A percentile compares a stretch with the other conserved stretches of the same genome.
Evolutionary conservation across 345 rosid species (phyloP).

Genomic region (Carallia pectinifolia): DNA sequence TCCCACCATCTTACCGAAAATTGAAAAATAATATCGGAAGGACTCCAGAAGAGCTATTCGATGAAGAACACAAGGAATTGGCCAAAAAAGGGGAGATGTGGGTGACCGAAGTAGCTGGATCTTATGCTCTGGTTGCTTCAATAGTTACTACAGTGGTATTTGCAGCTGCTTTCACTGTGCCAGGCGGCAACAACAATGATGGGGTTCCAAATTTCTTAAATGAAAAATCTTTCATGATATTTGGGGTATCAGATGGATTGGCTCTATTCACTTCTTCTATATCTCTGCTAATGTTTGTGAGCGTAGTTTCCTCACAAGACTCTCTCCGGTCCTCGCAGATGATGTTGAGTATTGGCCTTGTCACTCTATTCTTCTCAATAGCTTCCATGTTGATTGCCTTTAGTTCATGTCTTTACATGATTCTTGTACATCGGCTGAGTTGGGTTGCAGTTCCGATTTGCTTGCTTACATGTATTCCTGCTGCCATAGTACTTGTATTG

Average conservation of each 20-base stretch:
- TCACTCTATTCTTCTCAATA: constrained; percentile 8
- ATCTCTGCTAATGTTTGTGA: constrained; percentile 1
- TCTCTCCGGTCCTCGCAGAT: not conserved
- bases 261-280: not conserved
- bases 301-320: not conserved
- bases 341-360: not conserved
- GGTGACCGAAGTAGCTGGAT: not conserved
- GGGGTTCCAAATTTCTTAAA: not conserved
- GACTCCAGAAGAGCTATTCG: not conserved
- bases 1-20: not conserved
- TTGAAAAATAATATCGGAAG: not conserved
- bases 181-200: not conserved
- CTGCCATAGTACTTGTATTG: not conserved
- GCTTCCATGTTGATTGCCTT: not conserved
- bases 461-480: not conserved
- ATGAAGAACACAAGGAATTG: not conserved
- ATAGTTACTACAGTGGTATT: not conserved
- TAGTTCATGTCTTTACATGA: not conserved
- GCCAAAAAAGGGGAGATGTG: not conserved
- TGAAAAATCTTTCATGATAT: not conserved
- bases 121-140: not conserved
- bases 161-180: constrained; percentile 1
- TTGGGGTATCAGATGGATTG: not conserved
- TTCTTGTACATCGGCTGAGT: not conserved
- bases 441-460: constrained; percentile 6